Conservation (phyloP, 108 stramenopile genomes). For the Epithemia pelagica region DNA sequence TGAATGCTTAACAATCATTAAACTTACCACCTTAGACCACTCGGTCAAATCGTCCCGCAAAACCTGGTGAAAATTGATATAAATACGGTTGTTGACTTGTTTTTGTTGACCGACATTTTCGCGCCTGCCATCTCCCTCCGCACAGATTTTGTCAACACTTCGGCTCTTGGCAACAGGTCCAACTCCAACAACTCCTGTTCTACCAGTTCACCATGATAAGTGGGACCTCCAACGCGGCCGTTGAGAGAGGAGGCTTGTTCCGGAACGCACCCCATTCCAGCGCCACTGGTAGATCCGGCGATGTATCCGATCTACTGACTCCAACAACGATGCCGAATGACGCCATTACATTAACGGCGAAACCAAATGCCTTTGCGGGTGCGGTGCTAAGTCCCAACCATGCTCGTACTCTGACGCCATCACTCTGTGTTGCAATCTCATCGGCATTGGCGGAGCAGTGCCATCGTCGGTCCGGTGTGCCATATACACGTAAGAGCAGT, state of each 20-base stretch:
- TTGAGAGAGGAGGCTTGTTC: background rate
- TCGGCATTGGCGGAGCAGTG: constrained; percentile 49
- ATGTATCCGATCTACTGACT: background rate
- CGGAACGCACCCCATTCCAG: background rate
- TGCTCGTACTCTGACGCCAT: constrained; percentile 57
- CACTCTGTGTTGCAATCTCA: constrained; percentile 49
- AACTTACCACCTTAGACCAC: background rate
- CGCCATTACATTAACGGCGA: constrained; percentile 29
- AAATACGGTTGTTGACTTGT: too few relatives aligned
- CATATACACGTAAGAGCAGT: constrained; percentile 53
- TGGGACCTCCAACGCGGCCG: background rate
- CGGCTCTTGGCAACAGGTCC: too few relatives aligned
- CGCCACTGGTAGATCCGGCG: background rate
- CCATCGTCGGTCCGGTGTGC: constrained; percentile 40
- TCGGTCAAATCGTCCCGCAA: background rate
- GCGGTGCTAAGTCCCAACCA: constrained; percentile 77
- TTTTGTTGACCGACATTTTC: too few relatives aligned
- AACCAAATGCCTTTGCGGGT: constrained; percentile 77
- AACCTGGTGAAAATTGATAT: too few relatives aligned
- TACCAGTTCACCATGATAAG: background rate
- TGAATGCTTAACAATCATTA: too few relatives aligned
- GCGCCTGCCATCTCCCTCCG: too few relatives aligned
- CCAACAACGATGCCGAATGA: background rate
- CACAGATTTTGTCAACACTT: too few relatives aligned
- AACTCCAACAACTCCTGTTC: too few relatives aligned